Evolutionary conservation across 208 protist genomes (phyloP).

Genomic region (Trypanosoma boissoni): DNA sequence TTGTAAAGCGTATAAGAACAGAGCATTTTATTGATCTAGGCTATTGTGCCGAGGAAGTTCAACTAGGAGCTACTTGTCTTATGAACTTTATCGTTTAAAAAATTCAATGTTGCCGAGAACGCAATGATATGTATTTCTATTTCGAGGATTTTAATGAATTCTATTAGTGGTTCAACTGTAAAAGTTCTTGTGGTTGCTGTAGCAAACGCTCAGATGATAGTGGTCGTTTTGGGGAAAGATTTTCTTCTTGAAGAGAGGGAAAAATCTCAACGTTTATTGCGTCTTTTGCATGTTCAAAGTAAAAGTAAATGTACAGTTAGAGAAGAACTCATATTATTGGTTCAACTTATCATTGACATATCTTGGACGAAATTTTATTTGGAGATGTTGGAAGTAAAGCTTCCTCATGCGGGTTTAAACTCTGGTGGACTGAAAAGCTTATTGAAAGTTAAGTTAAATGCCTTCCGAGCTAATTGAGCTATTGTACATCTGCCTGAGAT

Average conservation of each 20-base stretch:
- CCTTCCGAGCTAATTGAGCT: slow-evolving; percentile 4
- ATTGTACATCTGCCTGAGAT: slow-evolving; percentile 4
- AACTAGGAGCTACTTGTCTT: slow-evolving; percentile 42
- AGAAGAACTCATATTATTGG: slow-evolving; percentile 9
- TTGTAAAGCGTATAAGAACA: slow-evolving; percentile 25
- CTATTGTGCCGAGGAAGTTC: slow-evolving; percentile 47
- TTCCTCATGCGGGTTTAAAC: slow-evolving; percentile 10
- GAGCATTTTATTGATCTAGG: slow-evolving; percentile 13
- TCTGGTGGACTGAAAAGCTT: not conserved
- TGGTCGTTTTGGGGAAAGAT: slow-evolving; percentile 5
- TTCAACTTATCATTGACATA: slow-evolving; percentile 6
- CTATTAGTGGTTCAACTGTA: slow-evolving; percentile 4
- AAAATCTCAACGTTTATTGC: slow-evolving; percentile 10
- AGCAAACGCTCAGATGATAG: slow-evolving; percentile 20
- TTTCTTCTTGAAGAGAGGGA: slow-evolving; percentile 3
- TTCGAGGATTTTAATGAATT: slow-evolving; percentile 14
- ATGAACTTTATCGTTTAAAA: slow-evolving; percentile 26
- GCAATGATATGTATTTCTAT: slow-evolving; percentile 22
- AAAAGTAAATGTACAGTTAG: not conserved
- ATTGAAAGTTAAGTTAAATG: not conserved
- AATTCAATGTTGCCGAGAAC: slow-evolving; percentile 10
- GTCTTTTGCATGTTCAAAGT: not conserved
- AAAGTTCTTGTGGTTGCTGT: slow-evolving; percentile 21
- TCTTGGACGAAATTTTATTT: not conserved
- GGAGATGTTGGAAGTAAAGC: not conserved